Evolutionary conservation across 495 filamentous ascomycete genomes (phyloP), one percentile per base, ranked within the genome.

Genomic region (Platismatia glauca): DNA sequence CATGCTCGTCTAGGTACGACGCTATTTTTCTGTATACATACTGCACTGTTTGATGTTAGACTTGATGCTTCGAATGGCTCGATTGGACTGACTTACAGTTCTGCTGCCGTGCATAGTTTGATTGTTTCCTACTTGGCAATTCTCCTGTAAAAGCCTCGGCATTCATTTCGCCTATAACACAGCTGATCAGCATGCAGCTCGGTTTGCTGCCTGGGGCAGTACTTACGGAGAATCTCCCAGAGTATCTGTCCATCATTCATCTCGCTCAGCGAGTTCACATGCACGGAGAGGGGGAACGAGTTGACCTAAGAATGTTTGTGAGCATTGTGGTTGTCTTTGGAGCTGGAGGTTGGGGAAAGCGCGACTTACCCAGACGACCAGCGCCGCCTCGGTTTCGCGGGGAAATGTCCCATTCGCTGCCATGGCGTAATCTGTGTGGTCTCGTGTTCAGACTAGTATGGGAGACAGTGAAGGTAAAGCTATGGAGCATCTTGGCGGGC

Each of bases 161-260:
- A 73, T 91, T 87, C 62, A 88, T 78, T 64, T 86, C 81, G 67
- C 81, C 81, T 73, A 55, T 22, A 43, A 37, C 27, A 52, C 2
- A n/a, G 24, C 52, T 38, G 38, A 59, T 64, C 39, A 72, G 61
- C 57, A 63, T 41, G 46, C 11, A 34, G 56, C 57, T 56, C 22
- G 66, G 35, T 55, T 52, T 29, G 22, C 15, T 39, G 31, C 34
- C 62, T 59, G 56, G 57, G 43, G 59, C 24, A 8, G 37, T 37
- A 66, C 70, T 29, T 66, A 74, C 66, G 66, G 69, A 88, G 71
- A 72, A 85, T 81, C 66, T 82, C 77, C 87, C 86, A 82, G 67
- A 95, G 79, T 34, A 89, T 79, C 57, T 82, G 79, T 55, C 90
- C 91, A 72, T 95, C 87, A 59, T 81, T 84, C 68, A 96, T 78